Percentiles rank a stretch among this genome's conserved stretches.
Conservation (phyloP, 73 alveolate genomes). For the Uronychia setigera region DNA sequence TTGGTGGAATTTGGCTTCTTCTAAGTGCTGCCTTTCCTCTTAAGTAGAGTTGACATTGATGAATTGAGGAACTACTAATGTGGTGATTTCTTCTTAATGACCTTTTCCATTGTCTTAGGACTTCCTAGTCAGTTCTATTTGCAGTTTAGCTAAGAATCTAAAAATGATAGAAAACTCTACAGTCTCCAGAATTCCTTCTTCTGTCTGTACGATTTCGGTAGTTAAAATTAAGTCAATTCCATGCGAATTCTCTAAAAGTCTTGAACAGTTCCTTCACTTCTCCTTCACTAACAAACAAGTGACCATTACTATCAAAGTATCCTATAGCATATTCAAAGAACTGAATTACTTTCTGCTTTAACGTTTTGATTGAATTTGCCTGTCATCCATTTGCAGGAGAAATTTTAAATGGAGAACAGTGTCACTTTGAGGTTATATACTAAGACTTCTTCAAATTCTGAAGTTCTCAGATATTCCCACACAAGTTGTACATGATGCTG, state of each 20-base stretch:
- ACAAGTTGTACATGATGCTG: not conserved
- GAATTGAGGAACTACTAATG: too few relatives aligned
- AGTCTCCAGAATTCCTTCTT: too few relatives aligned
- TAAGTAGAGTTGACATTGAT: too few relatives aligned
- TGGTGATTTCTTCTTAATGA: too few relatives aligned
- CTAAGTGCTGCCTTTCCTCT: too few relatives aligned
- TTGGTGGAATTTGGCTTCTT: too few relatives aligned
- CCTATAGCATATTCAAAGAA: too few relatives aligned
- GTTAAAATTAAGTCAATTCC: not conserved
- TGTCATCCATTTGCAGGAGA: not conserved
- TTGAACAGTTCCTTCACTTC: not conserved
- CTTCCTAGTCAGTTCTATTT: too few relatives aligned
- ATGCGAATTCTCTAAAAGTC: not conserved
- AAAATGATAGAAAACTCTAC: too few relatives aligned
- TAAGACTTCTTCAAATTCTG: not conserved
- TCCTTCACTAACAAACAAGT: not conserved
- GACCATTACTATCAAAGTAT: not conserved
- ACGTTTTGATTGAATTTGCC: not conserved
- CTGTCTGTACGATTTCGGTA: too few relatives aligned
- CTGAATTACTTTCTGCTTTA: not conserved
- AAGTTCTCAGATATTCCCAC: not conserved
- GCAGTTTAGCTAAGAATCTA: too few relatives aligned
- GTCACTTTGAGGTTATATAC: not conserved
- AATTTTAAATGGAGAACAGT: not conserved
- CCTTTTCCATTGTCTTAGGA: too few relatives aligned